Evolutionary conservation across 176 grass and related monocot genomes (phyloP).

Genomic region (Tuctoria greenei): DNA sequence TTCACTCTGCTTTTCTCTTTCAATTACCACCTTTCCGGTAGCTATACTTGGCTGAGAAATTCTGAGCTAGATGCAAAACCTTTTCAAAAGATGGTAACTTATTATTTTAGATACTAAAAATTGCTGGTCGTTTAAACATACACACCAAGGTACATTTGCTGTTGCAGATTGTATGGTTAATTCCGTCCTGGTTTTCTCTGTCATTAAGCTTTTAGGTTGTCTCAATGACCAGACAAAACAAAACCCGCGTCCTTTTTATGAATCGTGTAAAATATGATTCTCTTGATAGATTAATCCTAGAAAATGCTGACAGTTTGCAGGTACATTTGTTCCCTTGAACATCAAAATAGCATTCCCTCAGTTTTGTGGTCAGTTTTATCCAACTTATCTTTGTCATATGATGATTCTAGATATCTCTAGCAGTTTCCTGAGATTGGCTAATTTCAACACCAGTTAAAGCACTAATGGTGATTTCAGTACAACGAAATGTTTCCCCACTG

Average conservation of each 20-base stretch:
- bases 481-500: not conserved
- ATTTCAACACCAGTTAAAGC: conserved; percentile 20
- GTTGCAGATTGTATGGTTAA: conserved; percentile 41
- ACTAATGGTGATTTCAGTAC: not conserved
- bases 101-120: conserved; percentile 42
- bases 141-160: conserved; percentile 19
- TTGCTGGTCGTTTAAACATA: conserved; percentile 47
- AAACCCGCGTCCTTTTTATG: conserved; percentile 24
- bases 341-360: conserved; percentile 30
- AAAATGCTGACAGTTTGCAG: conserved; percentile 39
- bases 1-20: conserved; percentile 39
- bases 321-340: conserved; percentile 34
- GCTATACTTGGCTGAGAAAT: conserved; percentile 38
- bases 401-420: conserved; percentile 12
- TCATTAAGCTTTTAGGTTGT: conserved; percentile 41
- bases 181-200: conserved; percentile 42
- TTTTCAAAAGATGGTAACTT: conserved; percentile 25
- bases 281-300: conserved; percentile 36
- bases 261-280: conserved; percentile 21
- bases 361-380: conserved; percentile 30
- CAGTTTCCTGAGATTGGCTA: not conserved
- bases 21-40: conserved; percentile 41
- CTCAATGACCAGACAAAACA: conserved; percentile 37
- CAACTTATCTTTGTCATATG: conserved; percentile 38
- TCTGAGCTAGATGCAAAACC: conserved; percentile 37